phyloP scores from a whole-genome alignment of 768 basidiomycete species.

The Sutorius australiensis region DNA sequence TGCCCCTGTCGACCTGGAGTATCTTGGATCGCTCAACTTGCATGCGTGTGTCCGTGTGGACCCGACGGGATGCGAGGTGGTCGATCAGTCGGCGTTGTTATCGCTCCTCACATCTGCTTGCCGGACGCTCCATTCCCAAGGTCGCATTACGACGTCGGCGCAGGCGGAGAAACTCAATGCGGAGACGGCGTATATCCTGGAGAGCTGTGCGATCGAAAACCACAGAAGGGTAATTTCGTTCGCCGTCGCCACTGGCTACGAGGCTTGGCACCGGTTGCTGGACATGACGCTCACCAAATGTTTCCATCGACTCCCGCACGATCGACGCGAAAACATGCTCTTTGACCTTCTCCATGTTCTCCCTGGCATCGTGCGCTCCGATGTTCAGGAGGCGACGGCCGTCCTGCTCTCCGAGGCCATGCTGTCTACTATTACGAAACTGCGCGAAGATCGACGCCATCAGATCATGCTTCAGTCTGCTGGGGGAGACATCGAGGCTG shows the following conservation, averaged over 20 bases:
- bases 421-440: slow-evolving; percentile 77
- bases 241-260: slow-evolving; percentile 66
- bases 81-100: slow-evolving; percentile 72
- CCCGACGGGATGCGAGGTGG: slow-evolving; percentile 72
- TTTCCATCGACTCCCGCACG: slow-evolving; percentile 76
- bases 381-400: slow-evolving; percentile 67
- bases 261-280: slow-evolving; percentile 81
- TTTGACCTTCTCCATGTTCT: slow-evolving; percentile 87
- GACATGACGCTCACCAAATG: slow-evolving; percentile 85
- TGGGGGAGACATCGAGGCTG: slow-evolving; percentile 57
- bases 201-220: slow-evolving; percentile 85
- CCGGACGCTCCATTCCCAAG: slow-evolving; percentile 62
- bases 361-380: slow-evolving; percentile 64
- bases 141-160: slow-evolving; percentile 55
- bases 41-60: slow-evolving; percentile 67
- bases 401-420: slow-evolving; percentile 82
- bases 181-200: slow-evolving; percentile 74
- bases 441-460: slow-evolving; percentile 78
- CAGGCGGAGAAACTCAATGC: slow-evolving; percentile 63
- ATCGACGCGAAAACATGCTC: slow-evolving; percentile 81
- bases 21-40: slow-evolving; percentile 63
- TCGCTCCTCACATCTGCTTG: slow-evolving; percentile 60
- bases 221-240: slow-evolving; percentile 77
- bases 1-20: slow-evolving; percentile 55
- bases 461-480: slow-evolving; percentile 65